A percentile compares a stretch with the other conserved stretches of the same genome.
Conservation (phyloP, 129 eudicot species). For the Gnaphalium uliginosum region DNA sequence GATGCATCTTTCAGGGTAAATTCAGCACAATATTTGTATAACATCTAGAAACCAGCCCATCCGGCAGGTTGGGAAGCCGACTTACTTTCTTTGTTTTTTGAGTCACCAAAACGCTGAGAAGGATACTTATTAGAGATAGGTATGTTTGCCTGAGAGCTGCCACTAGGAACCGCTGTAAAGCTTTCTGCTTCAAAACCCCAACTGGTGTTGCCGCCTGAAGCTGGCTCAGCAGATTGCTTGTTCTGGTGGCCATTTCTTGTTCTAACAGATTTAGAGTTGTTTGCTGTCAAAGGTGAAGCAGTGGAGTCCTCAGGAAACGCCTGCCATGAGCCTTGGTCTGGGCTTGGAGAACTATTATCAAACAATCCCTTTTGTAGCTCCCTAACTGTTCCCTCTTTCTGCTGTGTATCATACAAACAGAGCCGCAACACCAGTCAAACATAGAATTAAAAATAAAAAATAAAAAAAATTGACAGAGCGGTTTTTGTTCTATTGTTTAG, state of each 20-base stretch:
- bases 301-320: constrained; percentile 57
- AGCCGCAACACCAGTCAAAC: background rate
- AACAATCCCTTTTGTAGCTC: constrained; percentile 72
- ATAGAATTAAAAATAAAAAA: background rate
- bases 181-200: constrained; percentile 85
- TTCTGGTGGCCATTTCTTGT: constrained; percentile 62
- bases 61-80: constrained; percentile 89
- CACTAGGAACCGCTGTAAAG: constrained; percentile 69
- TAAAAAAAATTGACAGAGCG: background rate
- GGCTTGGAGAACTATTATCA: constrained; percentile 44
- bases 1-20: background rate
- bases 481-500: too few relatives aligned
- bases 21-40: constrained; percentile 1
- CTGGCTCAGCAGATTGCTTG: constrained; percentile 42
- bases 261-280: constrained; percentile 67
- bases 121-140: constrained; percentile 37
- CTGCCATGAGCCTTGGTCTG: constrained; percentile 74
- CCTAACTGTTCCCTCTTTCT: constrained; percentile 57
- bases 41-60: constrained; percentile 92
- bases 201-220: constrained; percentile 32
- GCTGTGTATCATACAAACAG: background rate
- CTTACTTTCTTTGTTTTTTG: constrained; percentile 62
- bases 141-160: constrained; percentile 46
- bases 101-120: constrained; percentile 54
- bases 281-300: constrained; percentile 31